A percentile compares a stretch with the other conserved stretches of the same genome.
These are phyloP conservation scores for Microbotryomycetes sp. DNA, from an alignment of 1,284 basidiomycete species.

Conservation along the genomic window DNA sequence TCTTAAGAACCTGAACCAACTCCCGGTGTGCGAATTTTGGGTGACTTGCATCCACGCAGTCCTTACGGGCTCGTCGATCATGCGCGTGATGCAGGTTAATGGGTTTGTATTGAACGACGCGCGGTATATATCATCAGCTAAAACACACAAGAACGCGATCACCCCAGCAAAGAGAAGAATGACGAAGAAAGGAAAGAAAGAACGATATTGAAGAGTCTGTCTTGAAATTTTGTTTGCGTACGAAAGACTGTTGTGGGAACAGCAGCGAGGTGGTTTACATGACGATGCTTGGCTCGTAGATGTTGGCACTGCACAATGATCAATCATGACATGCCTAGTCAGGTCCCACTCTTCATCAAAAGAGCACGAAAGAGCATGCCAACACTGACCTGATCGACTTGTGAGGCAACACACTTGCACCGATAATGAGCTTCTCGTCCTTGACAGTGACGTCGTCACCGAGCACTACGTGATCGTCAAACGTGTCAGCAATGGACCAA, in stretches of 20 bases:
- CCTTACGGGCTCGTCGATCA: too few relatives aligned
- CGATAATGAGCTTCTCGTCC: conserved; percentile 44
- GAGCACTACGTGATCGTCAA: conserved; percentile 45
- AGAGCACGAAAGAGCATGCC: conserved; percentile 14
- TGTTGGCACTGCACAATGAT: neutral
- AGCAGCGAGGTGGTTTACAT: neutral
- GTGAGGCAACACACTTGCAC: conserved; percentile 50
- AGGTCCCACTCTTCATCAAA: neutral
- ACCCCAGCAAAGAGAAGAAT: too few relatives aligned
- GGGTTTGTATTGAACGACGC: too few relatives aligned
- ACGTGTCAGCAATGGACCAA: neutral
- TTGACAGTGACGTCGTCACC: conserved; percentile 52
- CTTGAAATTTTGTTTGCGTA: neutral
- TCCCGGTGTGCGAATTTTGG: neutral
- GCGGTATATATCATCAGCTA: too few relatives aligned
- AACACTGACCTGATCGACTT: conserved; percentile 40
- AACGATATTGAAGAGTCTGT: neutral
- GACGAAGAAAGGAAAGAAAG: neutral
- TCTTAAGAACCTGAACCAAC: neutral
- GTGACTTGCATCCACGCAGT: neutral
- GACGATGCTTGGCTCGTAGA: conserved; percentile 3
- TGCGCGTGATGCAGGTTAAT: too few relatives aligned
- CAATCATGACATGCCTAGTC: neutral
- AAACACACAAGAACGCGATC: too few relatives aligned
- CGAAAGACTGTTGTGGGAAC: neutral